Conservation (phyloP, 179 eudicot species). For the Drosera spatulata region DNA sequence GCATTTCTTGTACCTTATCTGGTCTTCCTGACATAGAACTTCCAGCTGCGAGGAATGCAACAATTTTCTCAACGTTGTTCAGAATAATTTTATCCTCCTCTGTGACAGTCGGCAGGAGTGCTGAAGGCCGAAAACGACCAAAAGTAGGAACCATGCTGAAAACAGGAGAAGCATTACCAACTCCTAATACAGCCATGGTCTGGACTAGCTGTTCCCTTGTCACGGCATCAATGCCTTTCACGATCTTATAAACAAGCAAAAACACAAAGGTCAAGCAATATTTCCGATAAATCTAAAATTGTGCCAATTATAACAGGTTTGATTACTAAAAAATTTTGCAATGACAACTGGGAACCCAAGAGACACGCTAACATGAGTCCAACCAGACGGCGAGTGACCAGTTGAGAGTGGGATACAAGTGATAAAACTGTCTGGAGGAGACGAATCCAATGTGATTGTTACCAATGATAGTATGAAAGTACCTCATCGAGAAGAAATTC, state of each 20-base stretch:
- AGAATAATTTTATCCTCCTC: constrained; percentile 83
- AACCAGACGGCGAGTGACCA: too few species aligned
- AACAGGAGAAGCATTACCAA: constrained; percentile 55
- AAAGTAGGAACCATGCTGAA: constrained; percentile 66
- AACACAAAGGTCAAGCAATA: neutral
- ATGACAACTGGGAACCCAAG: too few species aligned
- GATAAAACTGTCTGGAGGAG: neutral
- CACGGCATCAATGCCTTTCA: constrained; percentile 94
- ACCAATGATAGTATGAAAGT: neutral
- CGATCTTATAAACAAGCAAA: constrained; percentile 44
- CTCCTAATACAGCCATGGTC: constrained; percentile 48
- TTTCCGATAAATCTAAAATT: neutral
- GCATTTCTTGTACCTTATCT: constrained; percentile 38
- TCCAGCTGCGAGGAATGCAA: constrained; percentile 76
- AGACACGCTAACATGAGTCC: too few species aligned
- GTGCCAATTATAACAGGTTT: neutral
- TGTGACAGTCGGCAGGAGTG: constrained; percentile 60
- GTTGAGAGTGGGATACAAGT: too few species aligned
- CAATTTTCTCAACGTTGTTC: constrained; percentile 75
- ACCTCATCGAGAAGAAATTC: constrained; percentile 99
- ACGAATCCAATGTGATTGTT: neutral
- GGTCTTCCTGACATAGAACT: constrained; percentile 38
- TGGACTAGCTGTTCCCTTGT: constrained; percentile 82
- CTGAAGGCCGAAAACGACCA: constrained; percentile 61
- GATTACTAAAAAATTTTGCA: too few species aligned